Conservation (phyloP, 2,329 filamentous ascomycete genomes). For the Hypoxylon sp. region DNA sequence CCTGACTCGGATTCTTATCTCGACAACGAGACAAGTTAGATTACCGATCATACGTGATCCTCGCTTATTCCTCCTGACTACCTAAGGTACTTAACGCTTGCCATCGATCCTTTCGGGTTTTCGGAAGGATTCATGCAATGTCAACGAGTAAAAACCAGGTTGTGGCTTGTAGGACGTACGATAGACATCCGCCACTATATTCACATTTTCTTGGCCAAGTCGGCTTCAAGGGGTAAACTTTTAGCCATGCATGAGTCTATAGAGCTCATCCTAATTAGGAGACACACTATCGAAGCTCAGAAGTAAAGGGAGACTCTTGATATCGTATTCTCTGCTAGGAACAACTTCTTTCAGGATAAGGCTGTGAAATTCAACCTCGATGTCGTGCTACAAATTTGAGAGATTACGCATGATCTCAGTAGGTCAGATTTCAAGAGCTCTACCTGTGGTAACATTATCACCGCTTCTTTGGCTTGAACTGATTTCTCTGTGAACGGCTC, state of each 20-base stretch:
- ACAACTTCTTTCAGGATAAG: background rate
- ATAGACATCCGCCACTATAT: background rate
- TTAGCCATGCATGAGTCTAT: background rate
- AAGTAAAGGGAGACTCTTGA: background rate
- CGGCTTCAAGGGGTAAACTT: background rate
- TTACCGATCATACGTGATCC: background rate
- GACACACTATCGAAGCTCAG: background rate
- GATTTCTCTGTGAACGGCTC: background rate
- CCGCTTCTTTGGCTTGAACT: background rate
- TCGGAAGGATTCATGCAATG: background rate
- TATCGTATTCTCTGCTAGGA: background rate
- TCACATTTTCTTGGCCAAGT: background rate
- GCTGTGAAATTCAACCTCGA: no score
- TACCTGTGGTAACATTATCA: background rate
- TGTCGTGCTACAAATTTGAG: no score
- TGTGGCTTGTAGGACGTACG: background rate
- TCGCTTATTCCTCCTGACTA: background rate
- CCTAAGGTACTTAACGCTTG: background rate
- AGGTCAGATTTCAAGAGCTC: background rate
- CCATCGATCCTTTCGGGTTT: background rate
- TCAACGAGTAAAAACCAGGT: background rate
- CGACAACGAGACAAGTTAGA: conserved; percentile 1
- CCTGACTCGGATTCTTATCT: conserved; percentile 6
- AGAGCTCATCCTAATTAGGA: background rate
- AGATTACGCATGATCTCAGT: background rate